Conservation (phyloP, 225 moss, liverwort and hornwort genomes). For the Polytrichum formosum region DNA sequence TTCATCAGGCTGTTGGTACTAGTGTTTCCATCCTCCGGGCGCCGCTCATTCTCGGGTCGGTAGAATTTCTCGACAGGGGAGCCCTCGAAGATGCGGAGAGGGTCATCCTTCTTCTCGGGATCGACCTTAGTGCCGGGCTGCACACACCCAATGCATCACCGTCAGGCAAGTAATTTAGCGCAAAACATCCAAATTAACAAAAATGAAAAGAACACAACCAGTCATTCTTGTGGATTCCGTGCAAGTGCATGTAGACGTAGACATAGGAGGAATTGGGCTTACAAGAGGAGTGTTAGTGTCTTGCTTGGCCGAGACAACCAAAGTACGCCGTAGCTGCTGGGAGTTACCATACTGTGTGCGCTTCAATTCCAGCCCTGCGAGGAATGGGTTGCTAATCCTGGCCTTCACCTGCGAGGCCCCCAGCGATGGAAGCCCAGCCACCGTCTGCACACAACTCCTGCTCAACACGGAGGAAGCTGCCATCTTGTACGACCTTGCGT, state of each 20-base stretch:
- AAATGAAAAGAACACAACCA: neutral
- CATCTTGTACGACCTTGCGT: conserved; percentile 3
- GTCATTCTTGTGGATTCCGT: neutral
- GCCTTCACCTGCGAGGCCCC: neutral
- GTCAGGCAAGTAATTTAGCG: no score
- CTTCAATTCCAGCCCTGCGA: no score
- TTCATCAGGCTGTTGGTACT: conserved; percentile 35
- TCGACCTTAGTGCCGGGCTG: conserved; percentile 64
- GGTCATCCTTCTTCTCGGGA: conserved; percentile 38
- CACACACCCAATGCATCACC: neutral
- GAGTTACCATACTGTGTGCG: no score
- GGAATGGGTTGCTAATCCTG: no score
- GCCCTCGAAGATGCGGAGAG: conserved; percentile 17
- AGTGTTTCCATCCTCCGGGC: conserved; percentile 70
- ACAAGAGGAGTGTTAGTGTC: conserved; percentile 24
- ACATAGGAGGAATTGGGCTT: neutral
- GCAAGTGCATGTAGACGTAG: neutral
- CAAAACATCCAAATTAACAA: neutral
- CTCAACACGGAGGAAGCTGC: conserved; percentile 35
- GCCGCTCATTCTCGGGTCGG: conserved; percentile 64
- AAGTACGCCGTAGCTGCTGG: conserved; percentile 19
- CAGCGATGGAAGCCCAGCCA: conserved; percentile 29
- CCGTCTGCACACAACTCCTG: conserved; percentile 10
- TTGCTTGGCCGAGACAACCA: conserved; percentile 28
- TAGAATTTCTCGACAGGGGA: no score